These are phyloP conservation scores for Neonectria ditissima DNA, from an alignment of 2,329 filamentous ascomycete species.

Conservation along the genomic window DNA sequence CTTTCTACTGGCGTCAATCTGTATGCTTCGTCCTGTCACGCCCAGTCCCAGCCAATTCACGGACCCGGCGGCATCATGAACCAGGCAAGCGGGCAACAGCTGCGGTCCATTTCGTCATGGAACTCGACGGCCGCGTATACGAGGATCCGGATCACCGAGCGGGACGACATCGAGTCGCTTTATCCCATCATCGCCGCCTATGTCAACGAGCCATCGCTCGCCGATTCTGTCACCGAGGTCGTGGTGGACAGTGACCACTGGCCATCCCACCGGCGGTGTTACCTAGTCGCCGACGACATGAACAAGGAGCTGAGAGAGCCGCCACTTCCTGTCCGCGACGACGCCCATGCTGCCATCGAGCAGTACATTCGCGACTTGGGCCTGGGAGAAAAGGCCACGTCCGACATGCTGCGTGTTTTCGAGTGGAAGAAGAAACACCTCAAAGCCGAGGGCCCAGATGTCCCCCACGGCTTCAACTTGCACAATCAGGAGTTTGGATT, in stretches of 20 bases:
- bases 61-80: background rate
- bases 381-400: conserved; percentile 1
- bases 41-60: background rate
- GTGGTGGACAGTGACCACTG: conserved; percentile 1
- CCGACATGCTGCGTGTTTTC: conserved; percentile 11
- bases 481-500: background rate
- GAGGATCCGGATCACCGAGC: conserved; percentile 4
- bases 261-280: background rate
- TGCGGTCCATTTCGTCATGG: background rate
- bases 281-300: background rate
- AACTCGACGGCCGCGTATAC: background rate
- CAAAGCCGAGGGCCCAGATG: background rate
- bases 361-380: background rate
- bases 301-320: background rate
- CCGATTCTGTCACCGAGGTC: conserved; percentile 7
- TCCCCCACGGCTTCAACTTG: background rate
- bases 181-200: conserved; percentile 11
- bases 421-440: conserved; percentile 10
- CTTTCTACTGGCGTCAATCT: background rate
- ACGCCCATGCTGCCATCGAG: background rate
- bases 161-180: conserved; percentile 6
- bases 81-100: background rate
- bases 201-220: background rate
- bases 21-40: background rate
- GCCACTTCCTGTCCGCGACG: background rate